These are phyloP conservation scores for Chenopodium formosanum DNA, from an alignment of 148 eudicot species.

Conservation along the genomic window DNA sequence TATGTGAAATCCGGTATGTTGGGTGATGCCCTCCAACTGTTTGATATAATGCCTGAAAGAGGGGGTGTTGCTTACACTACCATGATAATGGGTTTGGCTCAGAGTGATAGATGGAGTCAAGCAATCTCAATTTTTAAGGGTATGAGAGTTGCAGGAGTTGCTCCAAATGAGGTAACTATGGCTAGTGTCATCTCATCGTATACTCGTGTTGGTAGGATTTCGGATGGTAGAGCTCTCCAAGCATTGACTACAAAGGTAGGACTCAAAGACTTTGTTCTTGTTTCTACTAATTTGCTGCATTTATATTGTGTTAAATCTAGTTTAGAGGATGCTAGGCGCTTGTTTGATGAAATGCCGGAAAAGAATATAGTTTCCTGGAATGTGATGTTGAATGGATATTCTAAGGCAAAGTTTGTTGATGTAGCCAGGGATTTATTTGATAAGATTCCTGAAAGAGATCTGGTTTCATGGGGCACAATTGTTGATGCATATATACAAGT, in stretches of 20 bases:
- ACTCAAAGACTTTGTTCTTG: slow-evolving; percentile 46
- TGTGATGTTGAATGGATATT: slow-evolving; percentile 89
- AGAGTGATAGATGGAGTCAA: slow-evolving; percentile 43
- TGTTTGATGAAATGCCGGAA: slow-evolving; percentile 68
- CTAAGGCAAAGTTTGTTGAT: slow-evolving; percentile 52
- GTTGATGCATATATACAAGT: slow-evolving; percentile 56
- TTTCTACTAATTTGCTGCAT: slow-evolving; percentile 68
- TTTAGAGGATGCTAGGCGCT: slow-evolving; percentile 49
- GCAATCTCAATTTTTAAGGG: slow-evolving; percentile 55
- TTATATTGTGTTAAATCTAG: slow-evolving; percentile 53
- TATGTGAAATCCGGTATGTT: slow-evolving; percentile 54
- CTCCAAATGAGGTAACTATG: slow-evolving; percentile 73
- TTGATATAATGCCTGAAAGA: slow-evolving; percentile 63
- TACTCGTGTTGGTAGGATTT: slow-evolving; percentile 43
- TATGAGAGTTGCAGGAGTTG: slow-evolving; percentile 58
- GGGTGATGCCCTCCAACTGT: slow-evolving; percentile 61
- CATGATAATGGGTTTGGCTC: slow-evolving; percentile 75
- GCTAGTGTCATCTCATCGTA: slow-evolving; percentile 64
- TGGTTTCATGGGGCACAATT: slow-evolving; percentile 86
- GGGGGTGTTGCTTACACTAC: slow-evolving; percentile 76
- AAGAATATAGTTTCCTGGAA: slow-evolving; percentile 77
- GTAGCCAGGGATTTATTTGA: slow-evolving; percentile 67
- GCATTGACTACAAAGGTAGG: slow-evolving; percentile 63
- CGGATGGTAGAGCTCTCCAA: slow-evolving; percentile 46
- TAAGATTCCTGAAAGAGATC: slow-evolving; percentile 54